These are phyloP conservation scores for Verticillium dahliae DNA, from an alignment of 2,329 filamentous ascomycete genomes.

Conservation along the genomic window DNA sequence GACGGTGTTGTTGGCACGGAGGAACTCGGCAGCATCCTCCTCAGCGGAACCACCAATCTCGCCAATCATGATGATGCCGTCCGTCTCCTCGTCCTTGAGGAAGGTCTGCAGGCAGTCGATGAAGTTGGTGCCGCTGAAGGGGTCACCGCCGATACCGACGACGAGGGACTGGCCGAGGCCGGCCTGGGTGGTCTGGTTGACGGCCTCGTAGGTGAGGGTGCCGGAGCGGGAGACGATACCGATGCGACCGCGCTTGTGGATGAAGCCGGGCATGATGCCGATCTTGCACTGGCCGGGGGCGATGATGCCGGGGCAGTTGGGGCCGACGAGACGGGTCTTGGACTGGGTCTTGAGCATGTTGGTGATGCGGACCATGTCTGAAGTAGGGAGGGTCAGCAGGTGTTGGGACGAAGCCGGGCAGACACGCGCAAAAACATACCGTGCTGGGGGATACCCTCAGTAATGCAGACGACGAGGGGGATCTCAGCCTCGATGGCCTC, in stretches of 20 bases:
- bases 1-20: conserved; percentile 83
- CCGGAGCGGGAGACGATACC: conserved; percentile 98
- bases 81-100: conserved; percentile 90
- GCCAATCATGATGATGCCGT: conserved; percentile 99
- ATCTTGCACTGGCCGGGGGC: conserved; percentile 97
- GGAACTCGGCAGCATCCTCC: conserved; percentile 95
- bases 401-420: neutral
- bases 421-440: conserved; percentile 45
- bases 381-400: conserved; percentile 1
- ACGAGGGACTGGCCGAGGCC: conserved; percentile 97
- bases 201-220: conserved; percentile 97
- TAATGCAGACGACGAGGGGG: conserved; percentile 93
- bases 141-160: conserved; percentile 96
- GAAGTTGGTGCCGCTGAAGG: conserved; percentile 98
- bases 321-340: conserved; percentile 94
- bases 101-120: conserved; percentile 99
- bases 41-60: conserved; percentile 97
- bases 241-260: conserved; percentile 98
- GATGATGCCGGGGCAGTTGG: conserved; percentile 98
- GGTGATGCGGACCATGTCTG: conserved; percentile 98
- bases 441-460: conserved; percentile 95
- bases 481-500: conserved; percentile 93
- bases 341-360: conserved; percentile 94
- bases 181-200: conserved; percentile 94
- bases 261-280: conserved; percentile 99